These are phyloP conservation scores for Alternaria arborescens DNA, from an alignment of 2,329 filamentous ascomycete species.

Conservation along the genomic window DNA sequence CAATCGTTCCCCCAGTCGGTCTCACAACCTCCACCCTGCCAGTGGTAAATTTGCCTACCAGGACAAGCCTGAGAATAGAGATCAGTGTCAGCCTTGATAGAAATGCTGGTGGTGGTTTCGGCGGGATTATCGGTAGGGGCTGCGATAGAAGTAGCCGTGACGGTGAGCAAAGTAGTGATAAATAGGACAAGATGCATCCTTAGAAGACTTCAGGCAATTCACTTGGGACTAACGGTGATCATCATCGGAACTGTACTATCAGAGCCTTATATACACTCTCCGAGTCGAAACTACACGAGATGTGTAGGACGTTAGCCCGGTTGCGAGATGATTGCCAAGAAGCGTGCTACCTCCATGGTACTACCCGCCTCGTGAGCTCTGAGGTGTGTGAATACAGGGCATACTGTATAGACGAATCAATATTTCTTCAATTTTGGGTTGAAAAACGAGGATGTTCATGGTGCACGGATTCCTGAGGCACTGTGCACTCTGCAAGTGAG, in stretches of 20 bases:
- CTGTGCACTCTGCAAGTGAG: background rate
- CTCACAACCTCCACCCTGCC: background rate
- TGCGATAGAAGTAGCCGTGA: background rate
- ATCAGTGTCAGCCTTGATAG: too few relatives aligned
- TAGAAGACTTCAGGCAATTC: background rate
- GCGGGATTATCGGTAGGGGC: background rate
- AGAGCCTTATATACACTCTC: background rate
- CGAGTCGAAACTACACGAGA: background rate
- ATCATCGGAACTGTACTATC: background rate
- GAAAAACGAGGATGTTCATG: background rate
- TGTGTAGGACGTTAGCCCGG: background rate
- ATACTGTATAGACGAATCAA: background rate
- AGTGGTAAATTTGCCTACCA: background rate
- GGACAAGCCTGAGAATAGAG: background rate
- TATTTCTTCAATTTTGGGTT: background rate
- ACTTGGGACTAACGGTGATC: background rate
- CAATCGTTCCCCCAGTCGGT: background rate
- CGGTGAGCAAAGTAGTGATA: background rate
- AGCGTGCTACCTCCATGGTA: background rate
- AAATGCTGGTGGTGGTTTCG: background rate
- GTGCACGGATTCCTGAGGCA: background rate
- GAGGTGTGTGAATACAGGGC: background rate
- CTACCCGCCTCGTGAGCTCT: background rate
- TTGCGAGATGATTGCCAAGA: background rate
- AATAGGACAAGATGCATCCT: background rate